Percentiles rank a stretch among this genome's conserved stretches.
These are phyloP conservation scores for Sugiyamaella japonica DNA, from an alignment of 1,139 yeast genomes.

Conservation along the genomic window DNA sequence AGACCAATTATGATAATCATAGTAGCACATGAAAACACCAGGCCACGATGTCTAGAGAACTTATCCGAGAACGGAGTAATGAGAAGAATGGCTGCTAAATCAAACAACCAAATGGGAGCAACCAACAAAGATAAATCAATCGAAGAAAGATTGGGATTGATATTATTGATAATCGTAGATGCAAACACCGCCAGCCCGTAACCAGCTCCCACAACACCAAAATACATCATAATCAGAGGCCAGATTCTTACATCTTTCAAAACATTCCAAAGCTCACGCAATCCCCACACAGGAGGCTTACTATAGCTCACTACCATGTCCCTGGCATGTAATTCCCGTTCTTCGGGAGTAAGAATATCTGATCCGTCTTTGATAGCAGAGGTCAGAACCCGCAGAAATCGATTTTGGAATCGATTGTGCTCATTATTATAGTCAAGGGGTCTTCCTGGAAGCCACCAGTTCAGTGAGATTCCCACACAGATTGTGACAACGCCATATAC, in stretches of 20 bases:
- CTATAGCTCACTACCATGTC: slow-evolving; percentile 59
- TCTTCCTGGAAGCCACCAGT: slow-evolving; percentile 89
- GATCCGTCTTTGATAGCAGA: slow-evolving; percentile 15
- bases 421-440: slow-evolving; percentile 35
- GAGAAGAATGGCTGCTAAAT: slow-evolving; percentile 70
- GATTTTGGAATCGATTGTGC: slow-evolving; percentile 31
- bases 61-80: slow-evolving; percentile 81
- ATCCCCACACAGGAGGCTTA: slow-evolving; percentile 53
- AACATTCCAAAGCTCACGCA: slow-evolving; percentile 58
- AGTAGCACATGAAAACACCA: slow-evolving; percentile 62
- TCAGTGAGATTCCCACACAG: slow-evolving; percentile 58
- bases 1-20: slow-evolving; percentile 70
- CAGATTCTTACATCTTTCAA: slow-evolving; percentile 66
- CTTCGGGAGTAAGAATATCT: slow-evolving; percentile 53
- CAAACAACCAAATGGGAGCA: slow-evolving; percentile 91
- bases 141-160: slow-evolving; percentile 62
- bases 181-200: slow-evolving; percentile 84
- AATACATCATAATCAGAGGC: slow-evolving; percentile 85
- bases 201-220: slow-evolving; percentile 90
- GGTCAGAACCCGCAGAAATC: slow-evolving; percentile 18
- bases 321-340: slow-evolving; percentile 57
- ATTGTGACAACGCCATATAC: slow-evolving; percentile 75
- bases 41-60: slow-evolving; percentile 56
- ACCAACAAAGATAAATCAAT: slow-evolving; percentile 71
- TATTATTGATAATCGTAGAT: slow-evolving; percentile 69